Evolutionary conservation across 306 rosid genomes (phyloP).

Genomic region (Sesbania bispinosa): DNA sequence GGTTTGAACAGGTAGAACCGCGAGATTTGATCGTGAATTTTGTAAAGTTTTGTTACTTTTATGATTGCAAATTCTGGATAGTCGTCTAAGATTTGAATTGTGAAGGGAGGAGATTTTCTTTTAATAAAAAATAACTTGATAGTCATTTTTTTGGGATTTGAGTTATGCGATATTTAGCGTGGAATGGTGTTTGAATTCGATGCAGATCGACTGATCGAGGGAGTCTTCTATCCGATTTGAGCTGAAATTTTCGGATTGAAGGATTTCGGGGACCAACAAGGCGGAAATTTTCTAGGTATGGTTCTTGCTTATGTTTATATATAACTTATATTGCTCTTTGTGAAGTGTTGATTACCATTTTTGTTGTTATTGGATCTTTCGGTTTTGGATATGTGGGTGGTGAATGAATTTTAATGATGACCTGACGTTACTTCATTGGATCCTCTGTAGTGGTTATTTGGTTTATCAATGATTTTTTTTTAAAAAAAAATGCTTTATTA

Average conservation of each 20-base stretch:
- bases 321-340: background rate
- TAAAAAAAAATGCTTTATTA: background rate
- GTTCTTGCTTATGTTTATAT: background rate
- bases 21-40: background rate
- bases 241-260: conserved; percentile 28
- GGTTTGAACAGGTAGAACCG: background rate
- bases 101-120: background rate
- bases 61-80: background rate
- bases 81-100: background rate
- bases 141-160: background rate
- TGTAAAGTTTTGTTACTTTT: background rate
- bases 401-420: conserved; percentile 9
- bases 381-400: conserved; percentile 13
- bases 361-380: conserved; percentile 24
- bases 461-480: background rate
- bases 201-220: conserved; percentile 39
- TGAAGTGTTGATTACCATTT: background rate
- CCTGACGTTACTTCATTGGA: conserved; percentile 12
- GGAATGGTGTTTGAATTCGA: conserved; percentile 1
- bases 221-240: conserved; percentile 26
- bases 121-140: background rate
- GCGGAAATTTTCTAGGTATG: background rate
- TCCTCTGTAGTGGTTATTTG: conserved; percentile 4
- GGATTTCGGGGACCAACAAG: background rate
- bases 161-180: background rate